Percentiles rank a stretch among this genome's conserved stretches.
Conservation (phyloP, 345 rosid species). For the Acer negundo region DNA sequence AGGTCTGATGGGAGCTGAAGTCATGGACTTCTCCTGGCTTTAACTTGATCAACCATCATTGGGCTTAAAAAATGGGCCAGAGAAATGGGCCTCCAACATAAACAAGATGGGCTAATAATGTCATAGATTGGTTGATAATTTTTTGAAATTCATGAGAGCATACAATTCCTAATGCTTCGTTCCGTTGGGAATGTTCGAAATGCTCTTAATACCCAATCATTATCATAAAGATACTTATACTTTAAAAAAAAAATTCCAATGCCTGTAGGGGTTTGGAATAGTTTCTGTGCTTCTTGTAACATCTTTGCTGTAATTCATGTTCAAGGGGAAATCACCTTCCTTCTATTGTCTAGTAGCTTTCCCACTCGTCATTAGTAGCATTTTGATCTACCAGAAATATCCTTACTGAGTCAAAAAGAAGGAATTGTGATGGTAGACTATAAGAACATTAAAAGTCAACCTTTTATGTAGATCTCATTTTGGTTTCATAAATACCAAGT, state of each 20-base stretch:
- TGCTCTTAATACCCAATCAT: background rate
- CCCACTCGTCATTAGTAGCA: conserved; percentile 82
- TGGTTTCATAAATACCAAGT: background rate
- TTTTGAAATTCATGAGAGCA: background rate
- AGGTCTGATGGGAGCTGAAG: too few relatives aligned
- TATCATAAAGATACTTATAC: background rate
- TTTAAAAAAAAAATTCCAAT: conserved; percentile 1
- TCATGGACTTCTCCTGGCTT: too few relatives aligned
- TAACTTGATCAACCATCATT: too few relatives aligned
- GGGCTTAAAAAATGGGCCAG: too few relatives aligned
- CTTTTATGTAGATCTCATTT: too few relatives aligned
- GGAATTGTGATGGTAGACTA: conserved; percentile 49
- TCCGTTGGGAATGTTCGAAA: background rate
- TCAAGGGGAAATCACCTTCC: conserved; percentile 92
- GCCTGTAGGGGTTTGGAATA: conserved; percentile 85
- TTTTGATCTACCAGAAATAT: conserved; percentile 85
- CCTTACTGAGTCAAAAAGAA: conserved; percentile 71
- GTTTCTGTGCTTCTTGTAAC: conserved; percentile 93
- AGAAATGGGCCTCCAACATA: too few relatives aligned
- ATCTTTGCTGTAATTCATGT: conserved; percentile 83
- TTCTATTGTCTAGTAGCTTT: conserved; percentile 70
- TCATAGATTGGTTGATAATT: background rate
- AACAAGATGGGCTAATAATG: too few relatives aligned
- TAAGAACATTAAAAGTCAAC: background rate
- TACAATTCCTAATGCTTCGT: background rate